Percentiles rank a stretch among this genome's conserved stretches.
These are phyloP conservation scores for Leccinum disarticulatum DNA, from an alignment of 768 basidiomycete genomes.

Conservation along the genomic window DNA sequence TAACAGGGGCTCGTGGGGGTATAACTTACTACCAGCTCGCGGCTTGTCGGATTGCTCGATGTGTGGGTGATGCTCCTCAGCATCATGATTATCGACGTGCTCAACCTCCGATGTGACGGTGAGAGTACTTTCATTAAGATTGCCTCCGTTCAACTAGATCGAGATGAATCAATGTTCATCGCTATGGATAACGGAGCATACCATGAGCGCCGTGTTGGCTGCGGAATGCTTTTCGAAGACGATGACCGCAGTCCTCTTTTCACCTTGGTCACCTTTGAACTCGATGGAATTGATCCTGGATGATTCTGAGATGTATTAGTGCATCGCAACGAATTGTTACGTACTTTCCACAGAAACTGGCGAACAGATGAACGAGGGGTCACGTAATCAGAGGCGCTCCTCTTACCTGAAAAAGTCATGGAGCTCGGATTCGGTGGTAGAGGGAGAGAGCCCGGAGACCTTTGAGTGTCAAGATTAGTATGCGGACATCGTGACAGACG, in stretches of 20 bases:
- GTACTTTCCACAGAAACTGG: slow-evolving; percentile 86
- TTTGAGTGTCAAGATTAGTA: slow-evolving; percentile 26
- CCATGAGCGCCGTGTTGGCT: slow-evolving; percentile 85
- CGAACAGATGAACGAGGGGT: slow-evolving; percentile 4
- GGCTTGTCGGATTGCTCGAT: slow-evolving; percentile 91
- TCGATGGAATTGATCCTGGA: slow-evolving; percentile 69
- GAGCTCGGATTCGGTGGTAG: slow-evolving; percentile 66
- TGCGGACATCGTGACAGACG: background rate
- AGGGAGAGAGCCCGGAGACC: slow-evolving; percentile 71
- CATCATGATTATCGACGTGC: slow-evolving; percentile 54
- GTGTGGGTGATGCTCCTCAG: slow-evolving; percentile 37
- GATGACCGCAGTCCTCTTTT: slow-evolving; percentile 56
- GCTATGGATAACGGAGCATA: slow-evolving; percentile 22
- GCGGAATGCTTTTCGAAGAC: slow-evolving; percentile 83
- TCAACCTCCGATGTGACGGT: slow-evolving; percentile 67
- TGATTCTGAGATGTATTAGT: slow-evolving; percentile 2
- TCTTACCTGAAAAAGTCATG: slow-evolving; percentile 78
- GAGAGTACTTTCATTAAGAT: slow-evolving; percentile 70
- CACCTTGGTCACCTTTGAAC: slow-evolving; percentile 40
- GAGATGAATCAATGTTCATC: background rate
- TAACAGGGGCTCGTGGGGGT: background rate
- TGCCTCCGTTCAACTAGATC: slow-evolving; percentile 66
- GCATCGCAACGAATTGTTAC: slow-evolving; percentile 15
- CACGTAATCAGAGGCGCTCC: slow-evolving; percentile 18
- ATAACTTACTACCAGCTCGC: slow-evolving; percentile 67